phyloP scores from a whole-genome alignment of 495 filamentous ascomycete genomes.

The Aspergillus baeticus region DNA sequence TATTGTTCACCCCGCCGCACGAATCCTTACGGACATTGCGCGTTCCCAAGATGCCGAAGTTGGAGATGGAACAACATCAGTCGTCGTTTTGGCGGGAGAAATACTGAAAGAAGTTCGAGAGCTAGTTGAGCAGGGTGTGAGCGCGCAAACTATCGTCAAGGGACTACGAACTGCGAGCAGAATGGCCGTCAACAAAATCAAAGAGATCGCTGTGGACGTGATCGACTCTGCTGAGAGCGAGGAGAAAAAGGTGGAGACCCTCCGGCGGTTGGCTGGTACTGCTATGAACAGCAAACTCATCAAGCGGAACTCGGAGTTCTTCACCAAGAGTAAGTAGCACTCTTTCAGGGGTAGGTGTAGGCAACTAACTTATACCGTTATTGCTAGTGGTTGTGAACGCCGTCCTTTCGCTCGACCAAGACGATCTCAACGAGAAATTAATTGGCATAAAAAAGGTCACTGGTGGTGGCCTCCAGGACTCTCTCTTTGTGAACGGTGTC shows the following conservation, averaged over 20 bases:
- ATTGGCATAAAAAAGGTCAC: slow-evolving; percentile 98
- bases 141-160: slow-evolving; percentile 96
- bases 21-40: slow-evolving; percentile 97
- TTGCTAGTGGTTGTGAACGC: slow-evolving; percentile 91
- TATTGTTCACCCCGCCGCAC: slow-evolving; percentile 95
- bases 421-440: slow-evolving; percentile 95
- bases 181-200: slow-evolving; percentile 98
- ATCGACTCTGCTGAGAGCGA: slow-evolving; percentile 52
- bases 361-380: slow-evolving; percentile 10
- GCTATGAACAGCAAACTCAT: slow-evolving; percentile 99
- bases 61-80: slow-evolving; percentile 95
- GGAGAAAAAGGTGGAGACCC: slow-evolving; percentile 83
- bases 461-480: slow-evolving; percentile 94
- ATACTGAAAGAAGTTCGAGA: slow-evolving; percentile 95
- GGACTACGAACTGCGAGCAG: slow-evolving; percentile 81
- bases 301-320: slow-evolving; percentile 94
- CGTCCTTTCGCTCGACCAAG: slow-evolving; percentile 93
- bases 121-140: slow-evolving; percentile 93
- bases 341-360: background rate
- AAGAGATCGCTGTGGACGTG: slow-evolving; percentile 92
- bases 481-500: slow-evolving; percentile 95
- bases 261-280: slow-evolving; percentile 87
- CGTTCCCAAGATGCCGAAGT: slow-evolving; percentile 99
- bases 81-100: slow-evolving; percentile 93
- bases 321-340: slow-evolving; percentile 80